Conservation (phyloP, 2,329 filamentous ascomycete species). For the Penicillium sp. region DNA sequence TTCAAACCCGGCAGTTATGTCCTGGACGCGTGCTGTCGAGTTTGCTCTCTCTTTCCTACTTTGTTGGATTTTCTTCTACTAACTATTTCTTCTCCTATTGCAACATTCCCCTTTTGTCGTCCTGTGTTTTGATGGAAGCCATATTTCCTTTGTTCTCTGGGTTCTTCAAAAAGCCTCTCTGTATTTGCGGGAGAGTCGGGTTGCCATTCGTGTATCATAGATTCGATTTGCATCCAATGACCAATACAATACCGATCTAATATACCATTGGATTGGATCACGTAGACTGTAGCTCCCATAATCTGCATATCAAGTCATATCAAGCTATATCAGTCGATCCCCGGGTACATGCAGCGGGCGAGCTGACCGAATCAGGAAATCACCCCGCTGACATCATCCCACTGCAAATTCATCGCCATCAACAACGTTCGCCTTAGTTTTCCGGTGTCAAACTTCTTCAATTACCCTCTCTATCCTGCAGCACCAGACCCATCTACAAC, state of each 20-base stretch:
- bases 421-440: not conserved
- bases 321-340: not conserved
- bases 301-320: not conserved
- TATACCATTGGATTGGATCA: not conserved
- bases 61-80: slow-evolving; percentile 13
- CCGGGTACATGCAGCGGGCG: slow-evolving; percentile 18
- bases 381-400: slow-evolving; percentile 30
- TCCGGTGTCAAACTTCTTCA: not conserved
- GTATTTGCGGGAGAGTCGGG: slow-evolving; percentile 17
- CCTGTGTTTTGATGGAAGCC: slow-evolving; percentile 23
- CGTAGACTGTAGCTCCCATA: too few species aligned
- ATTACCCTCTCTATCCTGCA: not conserved
- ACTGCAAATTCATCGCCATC: not conserved
- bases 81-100: slow-evolving; percentile 19
- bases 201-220: slow-evolving; percentile 35
- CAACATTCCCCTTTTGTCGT: slow-evolving; percentile 19
- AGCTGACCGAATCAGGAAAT: slow-evolving; percentile 10
- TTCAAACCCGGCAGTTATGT: slow-evolving; percentile 7
- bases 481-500: not conserved
- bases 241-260: slow-evolving; percentile 26
- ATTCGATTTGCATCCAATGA: slow-evolving; percentile 28
- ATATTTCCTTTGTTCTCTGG: slow-evolving; percentile 28
- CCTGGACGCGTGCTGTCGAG: slow-evolving; percentile 14
- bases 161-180: slow-evolving; percentile 22
- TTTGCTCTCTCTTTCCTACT: slow-evolving; percentile 10